Conservation (phyloP, 2,329 filamentous ascomycete genomes). For the Penicillium sp. region DNA sequence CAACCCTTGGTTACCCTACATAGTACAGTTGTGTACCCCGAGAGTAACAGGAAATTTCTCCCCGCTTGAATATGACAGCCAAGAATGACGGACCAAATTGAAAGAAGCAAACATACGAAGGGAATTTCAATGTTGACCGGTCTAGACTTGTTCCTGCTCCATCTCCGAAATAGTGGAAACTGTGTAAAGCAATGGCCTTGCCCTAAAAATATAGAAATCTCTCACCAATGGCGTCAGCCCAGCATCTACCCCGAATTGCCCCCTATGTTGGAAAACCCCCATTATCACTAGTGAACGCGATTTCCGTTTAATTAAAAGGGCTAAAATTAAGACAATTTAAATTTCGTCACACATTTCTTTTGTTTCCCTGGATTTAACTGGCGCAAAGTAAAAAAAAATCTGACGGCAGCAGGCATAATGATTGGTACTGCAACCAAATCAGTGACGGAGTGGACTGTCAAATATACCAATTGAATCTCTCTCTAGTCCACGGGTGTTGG, state of each 20-base stretch:
- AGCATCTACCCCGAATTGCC: constrained; percentile 5
- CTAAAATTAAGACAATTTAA: background rate
- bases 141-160: constrained; percentile 25
- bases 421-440: constrained; percentile 20
- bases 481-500: background rate
- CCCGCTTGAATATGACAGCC: constrained; percentile 5
- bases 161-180: constrained; percentile 16
- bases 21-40: constrained; percentile 7
- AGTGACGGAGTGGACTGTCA: constrained; percentile 1
- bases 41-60: constrained; percentile 8
- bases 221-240: constrained; percentile 18
- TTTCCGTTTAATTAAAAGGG: background rate
- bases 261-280: too few relatives aligned
- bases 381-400: constrained; percentile 15
- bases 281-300: background rate
- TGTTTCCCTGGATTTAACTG: constrained; percentile 17
- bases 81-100: constrained; percentile 3
- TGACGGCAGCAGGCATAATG: constrained; percentile 19
- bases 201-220: constrained; percentile 1
- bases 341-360: constrained; percentile 7
- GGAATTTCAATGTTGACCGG: constrained; percentile 24
- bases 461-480: background rate
- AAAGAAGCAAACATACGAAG: constrained; percentile 21
- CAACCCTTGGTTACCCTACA: constrained; percentile 9
- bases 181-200: constrained; percentile 1